Base-by-base conservation (phyloP, 306 rosid species). In the Cucurbita pepo region DNA sequence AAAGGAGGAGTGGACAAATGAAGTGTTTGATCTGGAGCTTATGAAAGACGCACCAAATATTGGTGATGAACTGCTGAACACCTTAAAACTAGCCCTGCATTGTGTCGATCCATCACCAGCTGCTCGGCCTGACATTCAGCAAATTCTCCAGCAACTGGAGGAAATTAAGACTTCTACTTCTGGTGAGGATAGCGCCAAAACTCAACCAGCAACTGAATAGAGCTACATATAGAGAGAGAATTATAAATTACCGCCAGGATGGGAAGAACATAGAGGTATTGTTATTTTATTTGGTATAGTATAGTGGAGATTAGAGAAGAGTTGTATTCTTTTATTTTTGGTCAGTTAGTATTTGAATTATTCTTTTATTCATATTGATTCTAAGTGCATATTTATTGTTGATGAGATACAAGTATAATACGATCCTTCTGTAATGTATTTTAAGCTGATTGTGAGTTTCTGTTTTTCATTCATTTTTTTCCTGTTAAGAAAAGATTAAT, bases 21-120 rank as follows among this genome's bases (percentile, higher is more conserved):
- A 93, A 80, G 98, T 93, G 22, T 93, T 93, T 19, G 98, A 93
- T 62, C 77, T 82, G 47, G 97, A 90, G 82, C 78, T 93, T 83
- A 90, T 88, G 98, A 93, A 88, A 80, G 91, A 90, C 75, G 84
- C 96, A 0, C 77, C 91, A 12, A 72, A 80, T 3, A 80, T 87
- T 60, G 98, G 97, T 0, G 96, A 93, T 55, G 97, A 93, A 81
- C 79, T 90, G 79, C 79, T 93, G 0, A 90, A 90, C 82, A 88
- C 94, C 3, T 75, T 93, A 77, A 93, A 93, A 76, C 84, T 93
- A 48, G 97, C 97, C 76, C 73, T 93, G 93, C 98, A 93, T 58
- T 88, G 98, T 84, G 98, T 93, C 71, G 98, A 93, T 83, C 97
- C 98, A 77, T 87, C 97, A n/a, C 94, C 97, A 21, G 80, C 97